Base-by-base conservation (phyloP, 768 basidiomycete genomes). In the Boletus sensibilis region DNA sequence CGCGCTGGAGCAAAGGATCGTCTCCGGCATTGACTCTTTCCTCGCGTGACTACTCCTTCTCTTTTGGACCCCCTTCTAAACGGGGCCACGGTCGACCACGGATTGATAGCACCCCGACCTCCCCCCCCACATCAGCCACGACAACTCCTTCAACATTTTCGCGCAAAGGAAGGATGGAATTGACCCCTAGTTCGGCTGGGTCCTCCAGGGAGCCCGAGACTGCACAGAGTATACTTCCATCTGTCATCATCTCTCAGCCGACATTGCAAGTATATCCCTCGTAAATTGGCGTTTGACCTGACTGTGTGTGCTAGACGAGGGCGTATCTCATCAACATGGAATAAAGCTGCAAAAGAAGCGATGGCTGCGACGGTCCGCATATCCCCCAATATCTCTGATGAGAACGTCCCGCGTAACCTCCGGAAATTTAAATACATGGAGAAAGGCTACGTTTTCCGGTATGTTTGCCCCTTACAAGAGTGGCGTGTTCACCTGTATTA, bases 401-500 rank as follows among this genome's bases (percentile, higher is more conserved):
- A 68, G 37, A 71, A 76, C 12, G 61, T 79, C 4, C 85, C 84
- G 0, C 67, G 60, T 4, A 62, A 82, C n/a, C 64, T 73, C 5
- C 57, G 68, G 0, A 63, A 64, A 16, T 87, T 88, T 50, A 52
- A 55, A 52, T 88, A 86, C 62, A 57, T 84, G 13, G 86, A 88
- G 62, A 70, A 68, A 37, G 72, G 74, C 11, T 87, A 86, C 50
- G 52, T 69, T 13, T 80, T 78, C 81, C 80, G 62, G 45, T 83
- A 71, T 20, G 45, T 50, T 38, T n/a, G 8, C 11, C 25, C 48
- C 21, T 53, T 46, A 6, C 29, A n/a, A 23, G 27, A 37, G 37
- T 52, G 61, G 37, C 20, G 45, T 50, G 23, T 57, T 61, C 53
- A 53, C 51, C 23, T 55, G 35, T 40, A 44, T 50, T 23, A 27